Percentiles rank a stretch among this genome's conserved stretches.
Evolutionary conservation across 208 protist genomes (phyloP).

Genomic region (Vickermania spadyakhi): DNA sequence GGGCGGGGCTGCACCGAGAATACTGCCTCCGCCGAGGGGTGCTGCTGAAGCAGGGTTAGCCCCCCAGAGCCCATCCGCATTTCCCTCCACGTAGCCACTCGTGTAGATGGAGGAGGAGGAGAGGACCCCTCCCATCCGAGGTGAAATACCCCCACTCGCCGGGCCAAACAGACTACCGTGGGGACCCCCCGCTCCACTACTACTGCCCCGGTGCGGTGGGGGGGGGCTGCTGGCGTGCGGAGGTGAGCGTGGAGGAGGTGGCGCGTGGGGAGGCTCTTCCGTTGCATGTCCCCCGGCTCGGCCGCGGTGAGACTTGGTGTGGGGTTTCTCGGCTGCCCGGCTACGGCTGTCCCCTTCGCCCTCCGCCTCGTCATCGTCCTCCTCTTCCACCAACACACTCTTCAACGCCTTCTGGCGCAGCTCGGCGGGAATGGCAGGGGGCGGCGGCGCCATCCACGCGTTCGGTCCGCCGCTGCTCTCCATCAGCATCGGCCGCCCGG

Average conservation of each 20-base stretch:
- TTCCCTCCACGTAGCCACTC: no score
- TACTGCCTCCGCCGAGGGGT: constrained; percentile 4
- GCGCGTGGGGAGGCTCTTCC: not conserved
- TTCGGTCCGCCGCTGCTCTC: no score
- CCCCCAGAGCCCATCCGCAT: not conserved
- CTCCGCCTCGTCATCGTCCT: not conserved
- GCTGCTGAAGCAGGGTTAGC: not conserved
- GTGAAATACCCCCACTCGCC: not conserved
- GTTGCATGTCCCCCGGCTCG: no score
- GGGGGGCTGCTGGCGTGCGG: not conserved
- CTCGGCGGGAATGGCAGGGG: not conserved
- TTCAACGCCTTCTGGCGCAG: not conserved
- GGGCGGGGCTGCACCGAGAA: constrained; percentile 8
- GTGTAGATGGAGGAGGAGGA: not conserved
- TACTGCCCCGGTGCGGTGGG: not conserved
- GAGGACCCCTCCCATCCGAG: not conserved
- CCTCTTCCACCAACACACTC: not conserved
- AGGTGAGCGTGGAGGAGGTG: not conserved
- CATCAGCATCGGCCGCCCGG: no score
- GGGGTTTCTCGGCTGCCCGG: not conserved
- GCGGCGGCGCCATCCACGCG: no score
- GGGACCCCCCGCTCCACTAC: not conserved
- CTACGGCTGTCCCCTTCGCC: not conserved
- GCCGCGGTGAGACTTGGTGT: not conserved
- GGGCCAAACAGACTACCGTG: not conserved